Percentiles rank a stretch among this genome's conserved stretches.
Evolutionary conservation across 1,139 yeast genomes (phyloP).

Genomic region (Barnettozyma hawaiiensis): DNA sequence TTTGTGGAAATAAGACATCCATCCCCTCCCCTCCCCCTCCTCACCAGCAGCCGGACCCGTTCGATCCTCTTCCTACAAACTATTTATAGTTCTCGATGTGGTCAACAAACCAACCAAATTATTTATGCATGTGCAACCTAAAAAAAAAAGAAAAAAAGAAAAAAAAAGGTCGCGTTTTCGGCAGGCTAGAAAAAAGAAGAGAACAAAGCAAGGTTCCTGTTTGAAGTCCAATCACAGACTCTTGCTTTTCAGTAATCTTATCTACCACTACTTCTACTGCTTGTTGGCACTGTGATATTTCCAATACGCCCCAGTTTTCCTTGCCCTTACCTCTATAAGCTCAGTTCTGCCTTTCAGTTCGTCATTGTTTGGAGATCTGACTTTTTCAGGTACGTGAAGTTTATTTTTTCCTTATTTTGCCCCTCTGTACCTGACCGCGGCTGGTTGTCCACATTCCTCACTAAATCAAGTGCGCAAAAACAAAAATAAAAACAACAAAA

Average conservation of each 20-base stretch:
- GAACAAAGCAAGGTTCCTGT: no score
- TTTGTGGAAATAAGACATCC: no score
- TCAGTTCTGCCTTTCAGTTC: not conserved
- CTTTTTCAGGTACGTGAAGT: not conserved
- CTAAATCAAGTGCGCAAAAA: not conserved
- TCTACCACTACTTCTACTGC: not conserved
- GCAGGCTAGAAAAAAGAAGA: not conserved
- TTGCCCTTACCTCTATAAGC: not conserved
- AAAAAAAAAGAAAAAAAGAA: not conserved
- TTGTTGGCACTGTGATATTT: no score
- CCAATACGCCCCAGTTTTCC: no score
- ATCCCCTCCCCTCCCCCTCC: no score
- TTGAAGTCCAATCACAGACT: not conserved
- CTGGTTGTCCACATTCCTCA: slow-evolving; percentile 1
- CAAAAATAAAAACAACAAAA: not conserved
- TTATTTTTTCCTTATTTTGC: no score
- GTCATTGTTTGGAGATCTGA: no score
- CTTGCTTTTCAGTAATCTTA: not conserved
- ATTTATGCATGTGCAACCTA: not conserved
- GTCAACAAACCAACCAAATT: no score
- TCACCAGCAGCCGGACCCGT: no score
- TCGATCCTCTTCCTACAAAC: no score
- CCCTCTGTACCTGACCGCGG: not conserved
- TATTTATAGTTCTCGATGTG: no score
- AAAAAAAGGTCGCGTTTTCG: not conserved